These are phyloP conservation scores for Ceratobasidium sp. DNA, from an alignment of 1,284 basidiomycete species.

Conservation along the genomic window DNA sequence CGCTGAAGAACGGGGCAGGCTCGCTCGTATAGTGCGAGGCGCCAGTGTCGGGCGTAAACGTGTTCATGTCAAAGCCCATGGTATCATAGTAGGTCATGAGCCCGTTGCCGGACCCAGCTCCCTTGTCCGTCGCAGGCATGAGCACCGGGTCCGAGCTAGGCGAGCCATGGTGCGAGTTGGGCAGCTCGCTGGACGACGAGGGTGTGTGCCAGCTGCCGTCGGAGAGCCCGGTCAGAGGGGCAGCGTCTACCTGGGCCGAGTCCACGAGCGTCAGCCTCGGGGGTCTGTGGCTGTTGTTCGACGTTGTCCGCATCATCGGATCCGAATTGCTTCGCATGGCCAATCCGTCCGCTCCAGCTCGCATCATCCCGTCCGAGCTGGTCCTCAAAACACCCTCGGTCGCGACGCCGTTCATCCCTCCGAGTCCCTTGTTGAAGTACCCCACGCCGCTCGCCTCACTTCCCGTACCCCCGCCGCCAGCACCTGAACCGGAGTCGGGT, in stretches of 20 bases:
- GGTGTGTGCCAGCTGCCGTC: slow-evolving; percentile 37
- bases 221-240: slow-evolving; percentile 22
- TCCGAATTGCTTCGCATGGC: slow-evolving; percentile 16
- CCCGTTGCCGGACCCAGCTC: not conserved
- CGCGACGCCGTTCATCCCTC: not conserved
- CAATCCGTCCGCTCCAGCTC: not conserved
- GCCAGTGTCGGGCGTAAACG: not conserved
- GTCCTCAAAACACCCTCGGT: not conserved
- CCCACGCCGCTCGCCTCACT: slow-evolving; percentile 5
- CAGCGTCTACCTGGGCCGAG: slow-evolving; percentile 16
- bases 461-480: not conserved
- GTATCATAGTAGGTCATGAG: not conserved
- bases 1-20: slow-evolving; percentile 4
- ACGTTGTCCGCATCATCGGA: slow-evolving; percentile 1
- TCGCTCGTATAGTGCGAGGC: slow-evolving; percentile 23
- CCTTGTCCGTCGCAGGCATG: slow-evolving; percentile 3
- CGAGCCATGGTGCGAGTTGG: slow-evolving; percentile 24
- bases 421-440: slow-evolving; percentile 2
- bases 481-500: slow-evolving; percentile 6
- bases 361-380: not conserved
- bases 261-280: slow-evolving; percentile 13
- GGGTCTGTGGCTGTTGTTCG: not conserved
- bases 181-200: slow-evolving; percentile 14
- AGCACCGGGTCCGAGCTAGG: slow-evolving; percentile 19
- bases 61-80: slow-evolving; percentile 7